Percentiles rank a stretch among this genome's conserved stretches.
phyloP scores from a whole-genome alignment of 2,329 filamentous ascomycete species.

The Aspergillus costaricaensis region DNA sequence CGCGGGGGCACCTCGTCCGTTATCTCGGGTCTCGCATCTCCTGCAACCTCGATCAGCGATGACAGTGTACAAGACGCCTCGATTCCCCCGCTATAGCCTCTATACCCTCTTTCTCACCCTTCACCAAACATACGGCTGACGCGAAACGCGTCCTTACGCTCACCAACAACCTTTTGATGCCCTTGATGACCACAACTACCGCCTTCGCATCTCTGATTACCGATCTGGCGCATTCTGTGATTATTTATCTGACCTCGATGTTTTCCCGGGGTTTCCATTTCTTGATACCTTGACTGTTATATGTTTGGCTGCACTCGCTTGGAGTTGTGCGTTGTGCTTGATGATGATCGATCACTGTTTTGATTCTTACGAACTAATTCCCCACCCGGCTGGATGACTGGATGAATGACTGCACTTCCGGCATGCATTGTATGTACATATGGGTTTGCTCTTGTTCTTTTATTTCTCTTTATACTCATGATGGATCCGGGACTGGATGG shows the following conservation, averaged over 20 bases:
- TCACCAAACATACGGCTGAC: neutral
- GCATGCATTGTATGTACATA: conserved; percentile 14
- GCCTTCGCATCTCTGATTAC: conserved; percentile 5
- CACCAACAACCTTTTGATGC: conserved; percentile 7
- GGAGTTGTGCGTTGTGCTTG: conserved; percentile 14
- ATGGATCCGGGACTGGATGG: conserved; percentile 15
- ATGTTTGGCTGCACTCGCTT: neutral
- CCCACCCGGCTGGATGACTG: conserved; percentile 20
- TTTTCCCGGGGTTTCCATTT: conserved; percentile 1
- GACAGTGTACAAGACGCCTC: conserved; percentile 31
- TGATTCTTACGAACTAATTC: conserved; percentile 20
- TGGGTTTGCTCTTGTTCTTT: conserved; percentile 10
- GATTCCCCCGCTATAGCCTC: conserved; percentile 13
- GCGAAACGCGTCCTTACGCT: neutral
- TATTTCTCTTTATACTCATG: conserved; percentile 15
- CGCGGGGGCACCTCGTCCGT: conserved; percentile 36
- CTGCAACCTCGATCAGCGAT: conserved; percentile 39
- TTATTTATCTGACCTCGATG: neutral
- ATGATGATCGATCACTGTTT: conserved; percentile 9
- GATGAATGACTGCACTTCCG: conserved; percentile 10
- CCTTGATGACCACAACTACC: conserved; percentile 13
- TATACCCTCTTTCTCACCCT: neutral
- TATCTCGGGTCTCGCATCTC: conserved; percentile 40
- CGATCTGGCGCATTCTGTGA: conserved; percentile 11
- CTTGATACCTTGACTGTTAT: conserved; percentile 16